A percentile compares a stretch with the other conserved stretches of the same genome.
Conservation (phyloP, 495 filamentous ascomycete genomes). For the Corynascus novoguineensis region DNA sequence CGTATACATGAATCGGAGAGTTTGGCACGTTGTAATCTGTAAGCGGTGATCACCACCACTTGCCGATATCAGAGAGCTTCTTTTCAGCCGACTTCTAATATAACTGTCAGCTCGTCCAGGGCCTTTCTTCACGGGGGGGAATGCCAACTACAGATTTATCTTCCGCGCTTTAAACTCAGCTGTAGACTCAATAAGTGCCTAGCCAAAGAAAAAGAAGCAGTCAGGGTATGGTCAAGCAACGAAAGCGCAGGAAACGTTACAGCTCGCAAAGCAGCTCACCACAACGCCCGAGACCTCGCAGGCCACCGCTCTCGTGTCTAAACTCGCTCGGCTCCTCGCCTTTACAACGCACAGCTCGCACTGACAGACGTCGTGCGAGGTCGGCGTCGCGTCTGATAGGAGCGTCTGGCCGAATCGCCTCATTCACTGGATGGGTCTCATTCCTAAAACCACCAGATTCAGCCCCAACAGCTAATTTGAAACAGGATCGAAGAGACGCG, state of each 20-base stretch:
- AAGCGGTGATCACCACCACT: too few relatives aligned
- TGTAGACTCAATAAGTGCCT: too few relatives aligned
- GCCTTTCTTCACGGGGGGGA: too few relatives aligned
- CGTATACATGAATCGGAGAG: too few relatives aligned
- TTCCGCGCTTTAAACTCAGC: too few relatives aligned
- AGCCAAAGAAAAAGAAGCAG: neutral
- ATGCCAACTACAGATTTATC: too few relatives aligned
- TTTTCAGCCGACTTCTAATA: too few relatives aligned
- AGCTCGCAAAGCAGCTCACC: slow-evolving; percentile 69
- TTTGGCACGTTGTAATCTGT: too few relatives aligned
- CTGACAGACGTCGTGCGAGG: slow-evolving; percentile 62
- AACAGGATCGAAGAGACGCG: slow-evolving; percentile 76
- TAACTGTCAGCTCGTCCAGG: too few relatives aligned
- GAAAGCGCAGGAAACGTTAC: slow-evolving; percentile 13
- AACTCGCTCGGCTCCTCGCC: slow-evolving; percentile 51
- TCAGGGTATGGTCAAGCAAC: neutral
- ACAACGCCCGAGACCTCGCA: slow-evolving; percentile 86
- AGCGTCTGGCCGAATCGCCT: slow-evolving; percentile 67
- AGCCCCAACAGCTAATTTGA: slow-evolving; percentile 62
- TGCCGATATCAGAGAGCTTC: too few relatives aligned
- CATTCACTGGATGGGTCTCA: slow-evolving; percentile 74
- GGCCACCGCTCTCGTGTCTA: slow-evolving; percentile 64
- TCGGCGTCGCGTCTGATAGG: slow-evolving; percentile 76
- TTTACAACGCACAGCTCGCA: slow-evolving; percentile 73
- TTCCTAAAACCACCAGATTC: slow-evolving; percentile 67